Conservation (phyloP, 2,329 filamentous ascomycete species). For the Arthrinium puccinioides region DNA sequence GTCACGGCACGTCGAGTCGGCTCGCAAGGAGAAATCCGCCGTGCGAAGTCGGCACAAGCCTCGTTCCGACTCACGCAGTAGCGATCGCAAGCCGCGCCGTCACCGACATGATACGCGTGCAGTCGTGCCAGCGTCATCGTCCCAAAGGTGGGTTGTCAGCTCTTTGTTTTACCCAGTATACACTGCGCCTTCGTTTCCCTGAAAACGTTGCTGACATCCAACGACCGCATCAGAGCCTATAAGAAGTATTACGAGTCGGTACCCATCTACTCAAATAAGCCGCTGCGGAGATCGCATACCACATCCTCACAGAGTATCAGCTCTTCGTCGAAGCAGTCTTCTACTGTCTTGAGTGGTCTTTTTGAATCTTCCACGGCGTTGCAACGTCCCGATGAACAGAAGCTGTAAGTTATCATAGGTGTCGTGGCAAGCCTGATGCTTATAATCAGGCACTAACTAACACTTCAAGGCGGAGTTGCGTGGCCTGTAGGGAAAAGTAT, state of each 20-base stretch:
- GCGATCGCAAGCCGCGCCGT: slow-evolving; percentile 13
- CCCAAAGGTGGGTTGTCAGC: slow-evolving; percentile 22
- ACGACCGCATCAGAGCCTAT: neutral
- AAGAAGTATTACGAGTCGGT: slow-evolving; percentile 25
- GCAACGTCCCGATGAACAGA: slow-evolving; percentile 19
- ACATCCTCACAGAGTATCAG: slow-evolving; percentile 28
- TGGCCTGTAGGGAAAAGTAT: too few species aligned
- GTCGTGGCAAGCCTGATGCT: too few species aligned
- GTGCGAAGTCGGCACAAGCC: slow-evolving; percentile 13
- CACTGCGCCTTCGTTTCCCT: too few species aligned
- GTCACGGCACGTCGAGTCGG: slow-evolving; percentile 7
- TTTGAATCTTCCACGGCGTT: slow-evolving; percentile 16
- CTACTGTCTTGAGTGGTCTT: slow-evolving; percentile 23
- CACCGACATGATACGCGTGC: slow-evolving; percentile 16
- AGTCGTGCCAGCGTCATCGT: slow-evolving; percentile 14
- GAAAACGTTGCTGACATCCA: too few species aligned
- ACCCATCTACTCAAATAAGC: slow-evolving; percentile 18
- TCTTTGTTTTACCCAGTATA: slow-evolving; percentile 16
- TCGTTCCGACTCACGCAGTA: slow-evolving; percentile 17
- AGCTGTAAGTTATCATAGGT: slow-evolving; percentile 19
- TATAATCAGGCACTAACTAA: too few species aligned
- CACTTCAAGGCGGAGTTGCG: too few species aligned
- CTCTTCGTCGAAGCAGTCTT: slow-evolving; percentile 28
- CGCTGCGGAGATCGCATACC: slow-evolving; percentile 25
- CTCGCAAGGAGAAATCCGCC: slow-evolving; percentile 11